A percentile compares a stretch with the other conserved stretches of the same genome.
Evolutionary conservation across 2,329 filamentous ascomycete species (phyloP).

Genomic region (Mycosphaerella sp.): DNA sequence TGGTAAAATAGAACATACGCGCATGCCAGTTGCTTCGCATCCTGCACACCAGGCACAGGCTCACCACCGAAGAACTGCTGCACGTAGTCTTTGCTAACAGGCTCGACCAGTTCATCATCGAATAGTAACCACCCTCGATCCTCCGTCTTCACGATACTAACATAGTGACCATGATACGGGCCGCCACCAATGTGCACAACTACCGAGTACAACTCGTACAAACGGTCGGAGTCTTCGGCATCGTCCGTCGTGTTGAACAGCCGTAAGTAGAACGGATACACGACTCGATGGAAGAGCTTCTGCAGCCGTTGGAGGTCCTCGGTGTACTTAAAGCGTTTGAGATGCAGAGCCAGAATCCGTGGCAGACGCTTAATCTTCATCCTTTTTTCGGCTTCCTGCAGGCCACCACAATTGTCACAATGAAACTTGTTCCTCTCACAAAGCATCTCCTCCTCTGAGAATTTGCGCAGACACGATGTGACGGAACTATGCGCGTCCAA

Average conservation of each 20-base stretch:
- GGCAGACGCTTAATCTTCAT: slow-evolving; percentile 98
- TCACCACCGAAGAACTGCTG: slow-evolving; percentile 96
- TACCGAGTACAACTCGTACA: slow-evolving; percentile 96
- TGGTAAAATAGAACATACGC: slow-evolving; percentile 98
- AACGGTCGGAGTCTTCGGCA: slow-evolving; percentile 81
- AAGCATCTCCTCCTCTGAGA: slow-evolving; percentile 97
- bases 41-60: slow-evolving; percentile 35
- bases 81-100: slow-evolving; percentile 93
- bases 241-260: slow-evolving; percentile 98
- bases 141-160: slow-evolving; percentile 95
- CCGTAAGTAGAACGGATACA: slow-evolving; percentile 93
- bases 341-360: slow-evolving; percentile 81
- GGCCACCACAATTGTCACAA: slow-evolving; percentile 90
- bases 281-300: slow-evolving; percentile 93
- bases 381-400: slow-evolving; percentile 96
- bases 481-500: slow-evolving; percentile 93
- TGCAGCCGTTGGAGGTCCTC: slow-evolving; percentile 90
- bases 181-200: slow-evolving; percentile 96
- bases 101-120: slow-evolving; percentile 97
- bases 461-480: slow-evolving; percentile 89
- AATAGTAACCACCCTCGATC: slow-evolving; percentile 95
- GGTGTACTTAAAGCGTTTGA: slow-evolving; percentile 98
- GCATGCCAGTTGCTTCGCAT: slow-evolving; percentile 66
- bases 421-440: slow-evolving; percentile 99
- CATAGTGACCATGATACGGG: slow-evolving; percentile 95